Evolutionary conservation across 495 filamentous ascomycete species (phyloP).

Genomic region (Xylaria nigripes): DNA sequence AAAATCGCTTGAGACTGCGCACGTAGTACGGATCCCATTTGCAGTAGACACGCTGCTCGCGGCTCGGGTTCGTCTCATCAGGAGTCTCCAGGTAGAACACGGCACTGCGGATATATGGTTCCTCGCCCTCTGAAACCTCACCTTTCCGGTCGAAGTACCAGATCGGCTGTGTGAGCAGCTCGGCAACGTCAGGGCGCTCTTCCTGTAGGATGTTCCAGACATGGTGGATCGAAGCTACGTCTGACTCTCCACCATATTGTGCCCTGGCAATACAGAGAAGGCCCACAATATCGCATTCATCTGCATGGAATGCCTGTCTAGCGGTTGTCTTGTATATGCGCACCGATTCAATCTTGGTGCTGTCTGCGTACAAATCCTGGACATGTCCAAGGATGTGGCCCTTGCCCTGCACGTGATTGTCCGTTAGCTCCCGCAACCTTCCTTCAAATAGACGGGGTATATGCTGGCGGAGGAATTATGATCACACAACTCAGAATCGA

Average conservation of each 20-base stretch:
- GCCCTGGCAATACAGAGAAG: constrained; percentile 75
- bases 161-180: constrained; percentile 63
- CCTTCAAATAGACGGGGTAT: background rate
- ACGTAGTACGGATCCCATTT: constrained; percentile 82
- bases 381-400: constrained; percentile 91
- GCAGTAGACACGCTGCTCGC: constrained; percentile 37
- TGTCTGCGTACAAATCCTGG: constrained; percentile 80
- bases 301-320: constrained; percentile 70
- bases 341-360: constrained; percentile 69
- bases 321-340: constrained; percentile 87
- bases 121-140: constrained; percentile 64
- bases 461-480: background rate
- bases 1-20: constrained; percentile 57
- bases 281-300: constrained; percentile 76
- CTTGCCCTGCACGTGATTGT: constrained; percentile 27
- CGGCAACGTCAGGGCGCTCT: constrained; percentile 70
- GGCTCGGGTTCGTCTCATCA: constrained; percentile 22
- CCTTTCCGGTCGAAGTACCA: constrained; percentile 97
- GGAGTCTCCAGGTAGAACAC: constrained; percentile 65
- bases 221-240: constrained; percentile 69
- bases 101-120: constrained; percentile 63
- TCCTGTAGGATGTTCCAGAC: constrained; percentile 73
- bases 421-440: constrained; percentile 1
- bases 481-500: background rate
- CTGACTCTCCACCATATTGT: constrained; percentile 74